Percentiles rank a stretch among this genome's conserved stretches.
Evolutionary conservation across 2,329 filamentous ascomycete genomes (phyloP).

Genomic region (Aspergillus hiratsukae): DNA sequence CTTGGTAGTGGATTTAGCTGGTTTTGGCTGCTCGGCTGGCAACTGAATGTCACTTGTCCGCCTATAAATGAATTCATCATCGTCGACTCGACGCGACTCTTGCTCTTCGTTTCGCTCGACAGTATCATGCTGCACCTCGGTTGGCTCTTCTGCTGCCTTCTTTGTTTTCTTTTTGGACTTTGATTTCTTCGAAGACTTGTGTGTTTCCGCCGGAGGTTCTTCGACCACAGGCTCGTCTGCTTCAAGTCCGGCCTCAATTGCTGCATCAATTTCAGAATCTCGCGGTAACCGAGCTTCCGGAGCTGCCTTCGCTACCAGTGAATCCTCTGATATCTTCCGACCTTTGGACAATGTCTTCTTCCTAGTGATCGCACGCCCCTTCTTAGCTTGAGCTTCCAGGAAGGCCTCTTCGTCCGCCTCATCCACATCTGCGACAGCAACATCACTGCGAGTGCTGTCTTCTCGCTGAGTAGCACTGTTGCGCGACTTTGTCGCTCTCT

Average conservation of each 20-base stretch:
- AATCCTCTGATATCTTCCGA: constrained; percentile 48
- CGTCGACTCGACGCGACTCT: not conserved
- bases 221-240: constrained; percentile 49
- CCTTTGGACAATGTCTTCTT: constrained; percentile 39
- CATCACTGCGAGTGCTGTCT: constrained; percentile 27
- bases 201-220: constrained; percentile 29
- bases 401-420: constrained; percentile 18
- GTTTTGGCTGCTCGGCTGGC: constrained; percentile 13
- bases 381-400: constrained; percentile 39
- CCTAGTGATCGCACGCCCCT: constrained; percentile 38
- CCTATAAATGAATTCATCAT: not conserved
- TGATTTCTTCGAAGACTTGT: constrained; percentile 23
- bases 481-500: constrained; percentile 51
- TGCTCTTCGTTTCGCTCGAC: constrained; percentile 7
- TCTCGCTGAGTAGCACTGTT: constrained; percentile 45
- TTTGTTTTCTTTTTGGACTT: constrained; percentile 26
- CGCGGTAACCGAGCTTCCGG: constrained; percentile 47
- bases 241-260: constrained; percentile 62
- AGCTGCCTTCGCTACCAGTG: constrained; percentile 45
- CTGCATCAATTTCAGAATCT: constrained; percentile 63
- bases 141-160: constrained; percentile 15
- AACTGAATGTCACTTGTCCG: constrained; percentile 2
- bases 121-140: constrained; percentile 7
- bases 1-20: constrained; percentile 17
- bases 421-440: constrained; percentile 31